These are phyloP conservation scores for Acrocalymma vagum DNA, from an alignment of 2,329 filamentous ascomycete species.

Conservation along the genomic window DNA sequence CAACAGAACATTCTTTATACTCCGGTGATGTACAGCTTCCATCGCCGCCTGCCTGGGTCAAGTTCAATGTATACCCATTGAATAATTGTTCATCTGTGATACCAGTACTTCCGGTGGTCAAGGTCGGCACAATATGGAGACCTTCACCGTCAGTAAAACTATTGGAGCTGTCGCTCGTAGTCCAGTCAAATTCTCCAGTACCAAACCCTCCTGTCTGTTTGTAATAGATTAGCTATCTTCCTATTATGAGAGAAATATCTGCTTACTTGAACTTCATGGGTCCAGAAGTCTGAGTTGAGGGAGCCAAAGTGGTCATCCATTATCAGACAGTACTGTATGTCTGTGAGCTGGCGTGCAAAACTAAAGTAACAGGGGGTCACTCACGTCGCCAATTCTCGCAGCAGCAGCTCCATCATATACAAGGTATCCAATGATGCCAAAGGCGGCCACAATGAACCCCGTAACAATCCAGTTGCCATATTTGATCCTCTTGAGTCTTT, in stretches of 20 bases:
- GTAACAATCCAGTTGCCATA: slow-evolving; percentile 28
- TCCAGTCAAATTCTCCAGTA: slow-evolving; percentile 75
- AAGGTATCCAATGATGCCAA: slow-evolving; percentile 25
- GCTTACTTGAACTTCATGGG: slow-evolving; percentile 72
- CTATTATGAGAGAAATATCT: not conserved
- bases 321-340: slow-evolving; percentile 28
- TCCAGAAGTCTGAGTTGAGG: slow-evolving; percentile 70
- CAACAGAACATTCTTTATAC: slow-evolving; percentile 68
- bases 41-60: slow-evolving; percentile 40
- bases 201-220: slow-evolving; percentile 70
- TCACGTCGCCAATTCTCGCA: slow-evolving; percentile 23
- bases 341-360: not conserved
- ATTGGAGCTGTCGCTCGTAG: slow-evolving; percentile 75
- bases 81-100: slow-evolving; percentile 73
- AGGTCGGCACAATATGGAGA: slow-evolving; percentile 78
- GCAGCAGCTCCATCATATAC: slow-evolving; percentile 25
- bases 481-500: slow-evolving; percentile 29
- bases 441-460: slow-evolving; percentile 17
- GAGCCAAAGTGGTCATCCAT: slow-evolving; percentile 68
- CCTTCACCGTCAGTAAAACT: slow-evolving; percentile 74
- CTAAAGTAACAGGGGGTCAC: not conserved
- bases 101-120: slow-evolving; percentile 71
- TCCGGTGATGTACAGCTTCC: slow-evolving; percentile 73
- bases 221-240: not conserved
- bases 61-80: slow-evolving; percentile 46